phyloP scores from a whole-genome alignment of 2,329 filamentous ascomycete genomes.

The Annulohypoxylon truncatum region DNA sequence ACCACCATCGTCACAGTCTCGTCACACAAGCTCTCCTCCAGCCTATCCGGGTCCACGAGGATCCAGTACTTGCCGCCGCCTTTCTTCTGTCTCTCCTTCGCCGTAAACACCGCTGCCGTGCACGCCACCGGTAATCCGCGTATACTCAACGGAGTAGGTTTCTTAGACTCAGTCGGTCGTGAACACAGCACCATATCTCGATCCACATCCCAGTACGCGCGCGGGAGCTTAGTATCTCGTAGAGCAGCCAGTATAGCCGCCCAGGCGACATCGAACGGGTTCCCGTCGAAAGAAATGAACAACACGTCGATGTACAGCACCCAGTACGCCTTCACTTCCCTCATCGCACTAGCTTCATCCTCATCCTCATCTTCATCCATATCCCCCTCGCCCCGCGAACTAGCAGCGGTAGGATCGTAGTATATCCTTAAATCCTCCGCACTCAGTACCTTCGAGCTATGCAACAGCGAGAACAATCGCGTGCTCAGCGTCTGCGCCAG shows the following conservation, averaged over 20 bases:
- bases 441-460: slow-evolving; percentile 75
- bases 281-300: slow-evolving; percentile 92
- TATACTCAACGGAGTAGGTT: slow-evolving; percentile 67
- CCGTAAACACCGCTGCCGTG: slow-evolving; percentile 82
- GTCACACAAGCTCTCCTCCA: slow-evolving; percentile 86
- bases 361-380: slow-evolving; percentile 43
- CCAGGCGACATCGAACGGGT: slow-evolving; percentile 93
- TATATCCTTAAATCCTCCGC: slow-evolving; percentile 78
- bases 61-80: slow-evolving; percentile 73
- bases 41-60: slow-evolving; percentile 86
- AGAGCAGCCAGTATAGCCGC: slow-evolving; percentile 84
- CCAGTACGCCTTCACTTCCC: slow-evolving; percentile 85
- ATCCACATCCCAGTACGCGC: slow-evolving; percentile 86
- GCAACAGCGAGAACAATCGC: slow-evolving; percentile 79
- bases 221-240: slow-evolving; percentile 79
- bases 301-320: slow-evolving; percentile 94
- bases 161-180: slow-evolving; percentile 47
- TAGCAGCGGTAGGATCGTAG: slow-evolving; percentile 47
- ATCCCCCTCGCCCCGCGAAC: slow-evolving; percentile 46
- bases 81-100: slow-evolving; percentile 63
- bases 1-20: slow-evolving; percentile 88
- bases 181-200: slow-evolving; percentile 83
- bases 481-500: slow-evolving; percentile 89
- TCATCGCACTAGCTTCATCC: slow-evolving; percentile 46
- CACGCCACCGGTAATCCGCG: slow-evolving; percentile 78